Evolutionary conservation across 1,284 basidiomycete genomes (phyloP), one percentile per base, ranked within the genome.

Genomic region (Vanrija humicola): DNA sequence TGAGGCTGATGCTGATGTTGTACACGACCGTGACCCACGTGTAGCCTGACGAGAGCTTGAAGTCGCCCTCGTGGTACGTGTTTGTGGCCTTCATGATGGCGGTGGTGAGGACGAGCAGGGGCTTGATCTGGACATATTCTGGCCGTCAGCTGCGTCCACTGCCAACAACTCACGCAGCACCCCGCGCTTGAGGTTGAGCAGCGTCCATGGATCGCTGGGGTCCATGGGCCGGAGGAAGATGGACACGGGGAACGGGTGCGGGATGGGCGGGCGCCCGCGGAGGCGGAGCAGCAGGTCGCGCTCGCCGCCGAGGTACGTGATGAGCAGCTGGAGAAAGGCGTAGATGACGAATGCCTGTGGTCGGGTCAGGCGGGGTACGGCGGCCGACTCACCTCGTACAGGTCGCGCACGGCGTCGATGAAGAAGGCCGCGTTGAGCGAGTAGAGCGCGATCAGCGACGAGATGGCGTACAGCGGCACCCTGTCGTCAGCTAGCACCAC

Each of bases 41-140:
- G 68, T 95, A 98, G 12, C 95, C 95, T 0, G 92, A 93, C 61
- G 85, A 83, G 16, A 84, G 81, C 38, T 86, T 82, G 66, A 96
- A 85, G 69, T 87, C 83, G 43, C 95, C 95, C 73, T 98, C 95
- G 65, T 89, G 85, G 79, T 90, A 99, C 61, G 87, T 91, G 6
- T 89, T 89, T 1, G 83, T 80, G 0, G 86, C 85, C 74, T 98
- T 98, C 65, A 96, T 81, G 19, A 95, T 81, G 49, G 97, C 79
- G 0, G 91, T 97, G 0, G 83, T 84, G 1, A 89, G 71, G 0
- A 95, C 94, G 1, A 98, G 81, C 0, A 95, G 73, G 0, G 95
- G 95, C 70, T 98, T 98, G 57, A 98, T 81, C 75, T 98, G 93
- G 3, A 98, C 95, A 72, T 98, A 98, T 81, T 98, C 91, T 95